Evolutionary conservation across 2,329 filamentous ascomycete species (phyloP).

Genomic region (Xylaria sp.): DNA sequence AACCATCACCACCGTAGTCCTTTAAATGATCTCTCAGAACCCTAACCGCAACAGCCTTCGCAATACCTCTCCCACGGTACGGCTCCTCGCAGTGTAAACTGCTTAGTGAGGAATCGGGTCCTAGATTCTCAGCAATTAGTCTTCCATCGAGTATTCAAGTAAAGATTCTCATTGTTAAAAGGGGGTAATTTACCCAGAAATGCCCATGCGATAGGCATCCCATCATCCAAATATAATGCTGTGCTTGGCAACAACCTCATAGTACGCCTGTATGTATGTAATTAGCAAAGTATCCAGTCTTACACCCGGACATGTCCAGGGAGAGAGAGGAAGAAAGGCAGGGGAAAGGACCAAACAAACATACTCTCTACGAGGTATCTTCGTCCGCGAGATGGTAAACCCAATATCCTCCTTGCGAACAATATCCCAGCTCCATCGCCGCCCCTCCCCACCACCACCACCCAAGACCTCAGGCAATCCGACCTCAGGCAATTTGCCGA

Average conservation of each 20-base stretch:
- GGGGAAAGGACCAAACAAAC: slow-evolving; percentile 47
- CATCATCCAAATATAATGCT: slow-evolving; percentile 58
- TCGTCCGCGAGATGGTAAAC: slow-evolving; percentile 65
- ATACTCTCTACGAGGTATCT: slow-evolving; percentile 66
- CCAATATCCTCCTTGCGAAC: slow-evolving; percentile 64
- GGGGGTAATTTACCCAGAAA: slow-evolving; percentile 60
- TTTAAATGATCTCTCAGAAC: slow-evolving; percentile 64
- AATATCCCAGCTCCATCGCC: slow-evolving; percentile 59
- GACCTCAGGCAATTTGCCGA: slow-evolving; percentile 56
- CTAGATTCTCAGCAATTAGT: slow-evolving; percentile 45
- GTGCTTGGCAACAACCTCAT: slow-evolving; percentile 56
- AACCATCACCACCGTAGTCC: slow-evolving; percentile 59
- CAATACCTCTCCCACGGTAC: slow-evolving; percentile 71
- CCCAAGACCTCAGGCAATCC: slow-evolving; percentile 34
- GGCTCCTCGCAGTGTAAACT: slow-evolving; percentile 70
- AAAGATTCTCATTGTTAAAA: slow-evolving; percentile 30
- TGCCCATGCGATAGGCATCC: slow-evolving; percentile 70
- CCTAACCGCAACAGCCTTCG: slow-evolving; percentile 69
- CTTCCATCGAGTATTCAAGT: slow-evolving; percentile 35
- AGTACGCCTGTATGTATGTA: slow-evolving; percentile 30
- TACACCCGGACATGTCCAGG: background rate
- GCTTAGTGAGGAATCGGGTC: slow-evolving; percentile 70
- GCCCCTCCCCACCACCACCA: slow-evolving; percentile 7
- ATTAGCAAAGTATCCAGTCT: background rate
- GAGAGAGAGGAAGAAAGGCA: background rate